Base-by-base conservation (phyloP, 2,329 filamentous ascomycete species). In the Talaromyces marneffei region DNA sequence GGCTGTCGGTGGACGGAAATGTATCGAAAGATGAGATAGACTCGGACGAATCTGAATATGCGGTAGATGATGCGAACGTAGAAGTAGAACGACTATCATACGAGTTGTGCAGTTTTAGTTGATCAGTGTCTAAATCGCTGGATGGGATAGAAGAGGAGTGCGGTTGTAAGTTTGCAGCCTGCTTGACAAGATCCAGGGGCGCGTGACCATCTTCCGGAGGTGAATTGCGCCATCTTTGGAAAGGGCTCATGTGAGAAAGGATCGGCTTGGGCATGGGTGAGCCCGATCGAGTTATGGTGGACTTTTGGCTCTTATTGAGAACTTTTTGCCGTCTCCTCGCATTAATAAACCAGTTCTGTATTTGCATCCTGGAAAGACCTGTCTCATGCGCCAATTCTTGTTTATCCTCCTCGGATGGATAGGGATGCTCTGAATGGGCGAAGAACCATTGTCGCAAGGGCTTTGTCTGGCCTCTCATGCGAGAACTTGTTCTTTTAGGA, bases 301-400 rank as follows among this genome's bases (percentile, higher is more conserved):
- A 72, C 64, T 20, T 70, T 70, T 3, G 68, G 35, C 48, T 68
- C 20, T 54, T 70, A 39, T 39, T 52, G 72, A 67, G 37, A 67
- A 71, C 39, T 79, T 68, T 7, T 79, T 81, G 77, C 1, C 80
- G 79, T 7, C 81, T 75, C 20, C 80, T 73, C 0, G 79, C 79
- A 64, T 83, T 83, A 23, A 79, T 75, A 64, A 83, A 82, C 80
- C 80, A 83, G 57, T 80, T 80, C 23, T 77, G 70, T 2, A 82
- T 75, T 35, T 80, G 78, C 1, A 73, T 78, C 55, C 71, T 71
- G 20, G 75, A 80, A 16, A 82, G 72, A 0, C 79, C 80, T 0
- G 80, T 80, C 62, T 80, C 72, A 3, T 68, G 65, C 10, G 74
- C 70, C 0, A 83, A 71, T 2, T 66, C 62, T 0, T 66, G 56